Evolutionary conservation across 306 rosid species (phyloP), one percentile per base, ranked within the genome.

Genomic region (Calophaca sinica): DNA sequence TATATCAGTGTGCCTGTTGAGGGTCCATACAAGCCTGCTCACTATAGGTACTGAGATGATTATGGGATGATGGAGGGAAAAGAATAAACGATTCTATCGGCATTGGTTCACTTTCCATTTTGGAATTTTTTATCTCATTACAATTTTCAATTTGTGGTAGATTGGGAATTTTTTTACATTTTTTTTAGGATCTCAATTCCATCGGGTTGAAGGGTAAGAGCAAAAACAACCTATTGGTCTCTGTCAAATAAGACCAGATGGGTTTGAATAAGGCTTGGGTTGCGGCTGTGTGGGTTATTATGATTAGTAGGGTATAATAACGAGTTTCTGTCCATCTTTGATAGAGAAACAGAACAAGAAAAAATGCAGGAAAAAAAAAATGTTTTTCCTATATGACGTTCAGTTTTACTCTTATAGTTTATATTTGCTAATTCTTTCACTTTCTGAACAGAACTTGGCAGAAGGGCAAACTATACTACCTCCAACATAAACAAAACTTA

Each of bases 11-110:
- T 94, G 32, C 99, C 99, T 2, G 66, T 88, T 32, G 96, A 88
- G 85, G 99, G 99, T 70, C 99, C 99, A 13, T 94, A 92, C 88
- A 94, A 92, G 89, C 99, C 99, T 72, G 79, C 83, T 73, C 90
- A 81, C 55, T 94, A 92, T 87, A 90, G 99, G 91, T 92, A 94
- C 58, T 94, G 88, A 89, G 72, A 44, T 75, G 60, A 14, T 77
- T 59, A 63, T 50, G 48, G 35, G 41, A 68, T 15, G 58, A 41
- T 58, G 26, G 42, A 20, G 45, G 12, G 58, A 50, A 60, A 57
- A 64, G 9, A 5, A 55, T 38, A 32, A 35, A 59, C 8, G 2
- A 28, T 32, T 42, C 29, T 35, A 46, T 62, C 54, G 48, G 41
- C 54, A 10, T 29, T 62, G 42, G 57, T 64, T 73, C 14, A 69